Evolutionary conservation across 202 grass and related monocot genomes (phyloP).

Genomic region (Zizania palustris): DNA sequence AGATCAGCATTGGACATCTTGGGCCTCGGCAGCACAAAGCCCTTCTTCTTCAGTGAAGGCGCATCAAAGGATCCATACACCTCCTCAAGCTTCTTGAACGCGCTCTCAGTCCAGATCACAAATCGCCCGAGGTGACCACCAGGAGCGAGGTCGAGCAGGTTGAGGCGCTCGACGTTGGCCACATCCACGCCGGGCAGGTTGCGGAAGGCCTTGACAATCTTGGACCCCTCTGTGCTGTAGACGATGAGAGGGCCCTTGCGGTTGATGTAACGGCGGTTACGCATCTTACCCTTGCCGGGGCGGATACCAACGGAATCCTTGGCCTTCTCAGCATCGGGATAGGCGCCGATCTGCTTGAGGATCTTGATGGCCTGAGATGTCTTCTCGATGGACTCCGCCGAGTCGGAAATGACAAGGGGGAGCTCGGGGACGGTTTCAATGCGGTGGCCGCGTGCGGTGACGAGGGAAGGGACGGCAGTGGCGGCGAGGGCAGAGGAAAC

Average conservation of each 20-base stretch:
- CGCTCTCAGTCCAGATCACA: constrained; percentile 77
- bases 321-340: constrained; percentile 65
- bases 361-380: constrained; percentile 67
- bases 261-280: constrained; percentile 70
- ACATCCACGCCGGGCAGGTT: constrained; percentile 74
- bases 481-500: constrained; percentile 60
- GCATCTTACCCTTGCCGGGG: constrained; percentile 66
- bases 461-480: constrained; percentile 64
- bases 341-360: constrained; percentile 64
- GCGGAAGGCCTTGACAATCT: constrained; percentile 78
- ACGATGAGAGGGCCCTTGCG: constrained; percentile 71
- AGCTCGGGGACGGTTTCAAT: constrained; percentile 65
- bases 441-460: constrained; percentile 63
- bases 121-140: constrained; percentile 72
- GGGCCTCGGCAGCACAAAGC: constrained; percentile 74
- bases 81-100: constrained; percentile 76
- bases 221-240: constrained; percentile 71
- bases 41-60: constrained; percentile 70
- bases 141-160: constrained; percentile 69
- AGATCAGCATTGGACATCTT: constrained; percentile 90
- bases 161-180: constrained; percentile 70
- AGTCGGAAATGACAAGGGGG: constrained; percentile 68
- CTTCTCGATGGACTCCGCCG: constrained; percentile 64
- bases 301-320: constrained; percentile 69
- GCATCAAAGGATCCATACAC: constrained; percentile 63